These are phyloP conservation scores for Tulasnella sp. DNA, from an alignment of 768 basidiomycete species.

Conservation along the genomic window DNA sequence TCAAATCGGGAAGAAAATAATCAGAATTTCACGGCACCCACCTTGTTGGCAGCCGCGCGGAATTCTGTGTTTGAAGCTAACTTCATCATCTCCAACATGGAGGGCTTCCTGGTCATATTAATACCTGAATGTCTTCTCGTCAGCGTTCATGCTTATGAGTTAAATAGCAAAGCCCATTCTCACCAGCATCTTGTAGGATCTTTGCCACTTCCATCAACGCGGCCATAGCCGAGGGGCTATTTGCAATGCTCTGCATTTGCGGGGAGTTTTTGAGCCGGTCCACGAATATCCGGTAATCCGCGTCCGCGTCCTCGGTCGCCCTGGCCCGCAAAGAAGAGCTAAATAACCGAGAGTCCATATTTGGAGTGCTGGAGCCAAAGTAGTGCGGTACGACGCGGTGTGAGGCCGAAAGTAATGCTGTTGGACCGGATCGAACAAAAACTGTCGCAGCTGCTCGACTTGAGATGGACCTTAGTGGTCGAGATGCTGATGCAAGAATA, in stretches of 20 bases:
- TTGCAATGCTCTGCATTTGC: slow-evolving; percentile 13
- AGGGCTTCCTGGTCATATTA: slow-evolving; percentile 16
- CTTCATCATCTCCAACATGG: slow-evolving; percentile 24
- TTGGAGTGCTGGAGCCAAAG: not conserved
- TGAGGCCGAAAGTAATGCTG: not conserved
- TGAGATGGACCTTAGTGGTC: not conserved
- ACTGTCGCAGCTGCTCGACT: not conserved
- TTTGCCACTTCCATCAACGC: slow-evolving; percentile 17
- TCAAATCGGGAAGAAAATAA: not conserved
- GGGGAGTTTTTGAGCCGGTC: slow-evolving; percentile 23
- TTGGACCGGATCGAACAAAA: not conserved
- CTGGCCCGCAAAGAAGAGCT: not conserved
- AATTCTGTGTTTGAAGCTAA: slow-evolving; percentile 21
- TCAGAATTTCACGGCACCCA: not conserved
- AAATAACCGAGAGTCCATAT: not conserved
- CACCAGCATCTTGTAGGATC: slow-evolving; percentile 12
- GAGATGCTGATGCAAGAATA: not conserved
- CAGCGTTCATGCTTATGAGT: not conserved
- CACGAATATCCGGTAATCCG: slow-evolving; percentile 6
- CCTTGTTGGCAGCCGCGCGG: slow-evolving; percentile 23
- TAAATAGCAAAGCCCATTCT: not conserved
- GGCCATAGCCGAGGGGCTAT: slow-evolving; percentile 12
- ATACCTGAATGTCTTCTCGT: not conserved
- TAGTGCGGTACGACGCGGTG: not conserved
- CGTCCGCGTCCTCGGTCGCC: slow-evolving; percentile 11